Evolutionary conservation across 2,329 filamentous ascomycete genomes (phyloP).

Genomic region (Neophaeococcomyces aloes): DNA sequence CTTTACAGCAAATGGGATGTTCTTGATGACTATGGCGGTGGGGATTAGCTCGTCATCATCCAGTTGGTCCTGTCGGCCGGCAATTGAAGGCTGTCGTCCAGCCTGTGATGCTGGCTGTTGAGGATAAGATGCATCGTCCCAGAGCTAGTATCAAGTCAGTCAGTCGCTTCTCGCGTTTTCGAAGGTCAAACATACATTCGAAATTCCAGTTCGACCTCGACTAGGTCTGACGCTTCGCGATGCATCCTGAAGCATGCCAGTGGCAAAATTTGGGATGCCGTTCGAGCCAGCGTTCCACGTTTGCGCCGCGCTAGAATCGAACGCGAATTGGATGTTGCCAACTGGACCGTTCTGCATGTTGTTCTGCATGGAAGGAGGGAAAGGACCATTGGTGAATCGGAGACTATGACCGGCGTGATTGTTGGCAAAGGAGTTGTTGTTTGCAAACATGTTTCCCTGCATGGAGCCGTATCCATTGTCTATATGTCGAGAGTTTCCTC

Average conservation of each 20-base stretch:
- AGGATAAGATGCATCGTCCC: constrained; percentile 46
- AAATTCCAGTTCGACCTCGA: constrained; percentile 52
- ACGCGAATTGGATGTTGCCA: constrained; percentile 48
- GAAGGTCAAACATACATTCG: constrained; percentile 51
- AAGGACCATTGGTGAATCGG: constrained; percentile 45
- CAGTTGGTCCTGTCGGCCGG: constrained; percentile 31
- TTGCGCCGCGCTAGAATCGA: constrained; percentile 60
- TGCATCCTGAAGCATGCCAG: constrained; percentile 33
- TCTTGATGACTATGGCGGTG: constrained; percentile 98
- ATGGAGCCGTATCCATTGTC: constrained; percentile 57
- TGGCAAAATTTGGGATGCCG: constrained; percentile 46
- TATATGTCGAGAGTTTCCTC: constrained; percentile 58
- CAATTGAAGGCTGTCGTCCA: constrained; percentile 24
- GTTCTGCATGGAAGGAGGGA: constrained; percentile 32
- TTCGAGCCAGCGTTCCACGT: constrained; percentile 69
- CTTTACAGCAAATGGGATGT: constrained; percentile 96
- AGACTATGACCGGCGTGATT: constrained; percentile 28
- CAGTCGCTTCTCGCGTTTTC: neutral
- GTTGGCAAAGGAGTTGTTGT: constrained; percentile 21
- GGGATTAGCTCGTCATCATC: constrained; percentile 80
- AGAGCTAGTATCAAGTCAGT: constrained; percentile 39
- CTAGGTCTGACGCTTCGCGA: constrained; percentile 47
- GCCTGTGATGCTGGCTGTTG: constrained; percentile 32
- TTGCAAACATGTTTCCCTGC: constrained; percentile 56
- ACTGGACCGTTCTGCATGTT: constrained; percentile 38